A percentile compares a stretch with the other conserved stretches of the same genome.
Conservation (phyloP, 1,139 yeast species). For the Citeromyces hawaiiensis region DNA sequence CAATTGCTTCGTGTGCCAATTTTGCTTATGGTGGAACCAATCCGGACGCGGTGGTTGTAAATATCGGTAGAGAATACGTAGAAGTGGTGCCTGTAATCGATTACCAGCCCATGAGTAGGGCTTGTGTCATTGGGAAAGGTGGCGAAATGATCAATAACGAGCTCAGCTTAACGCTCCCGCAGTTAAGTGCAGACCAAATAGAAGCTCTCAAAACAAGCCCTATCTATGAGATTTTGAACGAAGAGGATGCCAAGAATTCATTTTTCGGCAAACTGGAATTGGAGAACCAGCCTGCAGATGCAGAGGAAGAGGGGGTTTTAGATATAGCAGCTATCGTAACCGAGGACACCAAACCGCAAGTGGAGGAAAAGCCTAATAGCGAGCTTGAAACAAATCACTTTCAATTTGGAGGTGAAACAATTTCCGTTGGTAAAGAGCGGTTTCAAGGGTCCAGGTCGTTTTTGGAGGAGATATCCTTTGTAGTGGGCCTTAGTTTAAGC, state of each 20-base stretch:
- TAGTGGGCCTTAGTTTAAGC: constrained; percentile 37
- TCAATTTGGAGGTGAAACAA: constrained; percentile 39
- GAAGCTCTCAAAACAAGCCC: constrained; percentile 64
- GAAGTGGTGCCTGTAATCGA: constrained; percentile 74
- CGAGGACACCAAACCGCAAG: constrained; percentile 29
- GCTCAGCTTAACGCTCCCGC: constrained; percentile 40
- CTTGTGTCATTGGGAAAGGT: constrained; percentile 47
- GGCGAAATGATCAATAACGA: constrained; percentile 47
- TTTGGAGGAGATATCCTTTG: constrained; percentile 37
- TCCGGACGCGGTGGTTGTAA: constrained; percentile 52
- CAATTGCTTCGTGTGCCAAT: constrained; percentile 56
- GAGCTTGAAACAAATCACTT: constrained; percentile 59
- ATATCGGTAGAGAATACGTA: constrained; percentile 64
- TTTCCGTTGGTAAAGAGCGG: constrained; percentile 73
- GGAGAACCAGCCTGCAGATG: constrained; percentile 21
- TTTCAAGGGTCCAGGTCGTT: constrained; percentile 64
- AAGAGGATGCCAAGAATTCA: constrained; percentile 39
- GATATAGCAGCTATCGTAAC: constrained; percentile 89
- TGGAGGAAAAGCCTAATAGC: constrained; percentile 32
- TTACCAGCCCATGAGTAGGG: constrained; percentile 26
- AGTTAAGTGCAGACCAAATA: constrained; percentile 42
- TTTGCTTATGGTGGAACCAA: constrained; percentile 54
- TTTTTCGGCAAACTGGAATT: constrained; percentile 38
- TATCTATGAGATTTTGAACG: constrained; percentile 69
- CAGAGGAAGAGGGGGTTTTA: constrained; percentile 53